Evolutionary conservation across 73 alveolate species (phyloP).

Genomic region (Blepharisma stoltei): DNA sequence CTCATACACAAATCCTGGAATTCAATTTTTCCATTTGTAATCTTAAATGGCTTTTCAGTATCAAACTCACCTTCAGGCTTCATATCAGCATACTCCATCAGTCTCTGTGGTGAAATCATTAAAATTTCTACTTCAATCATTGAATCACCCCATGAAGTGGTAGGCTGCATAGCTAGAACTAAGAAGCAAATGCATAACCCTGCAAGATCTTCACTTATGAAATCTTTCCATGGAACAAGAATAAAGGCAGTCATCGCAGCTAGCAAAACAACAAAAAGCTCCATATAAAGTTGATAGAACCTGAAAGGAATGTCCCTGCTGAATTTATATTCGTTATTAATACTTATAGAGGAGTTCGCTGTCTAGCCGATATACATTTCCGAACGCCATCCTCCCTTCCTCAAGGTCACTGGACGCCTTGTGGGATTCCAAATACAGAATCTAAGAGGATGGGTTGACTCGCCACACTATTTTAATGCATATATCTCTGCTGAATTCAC

Average conservation of each 20-base stretch:
- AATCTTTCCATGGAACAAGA: background rate
- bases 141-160: background rate
- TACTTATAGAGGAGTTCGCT: no score
- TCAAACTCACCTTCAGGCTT: slow-evolving; percentile 3
- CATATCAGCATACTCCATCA: slow-evolving; percentile 1
- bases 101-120: slow-evolving; percentile 28
- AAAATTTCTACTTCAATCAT: background rate
- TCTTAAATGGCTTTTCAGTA: background rate
- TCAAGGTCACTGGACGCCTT: no score
- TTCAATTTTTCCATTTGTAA: slow-evolving; percentile 23
- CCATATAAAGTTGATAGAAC: background rate
- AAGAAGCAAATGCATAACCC: slow-evolving; percentile 1
- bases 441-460: no score
- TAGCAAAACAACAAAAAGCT: background rate
- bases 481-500: background rate
- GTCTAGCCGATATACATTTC: no score
- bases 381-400: no score
- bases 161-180: background rate
- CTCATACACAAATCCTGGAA: slow-evolving; percentile 28
- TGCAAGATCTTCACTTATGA: background rate
- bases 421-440: no score
- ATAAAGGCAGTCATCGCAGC: background rate
- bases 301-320: background rate
- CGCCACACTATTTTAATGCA: no score
- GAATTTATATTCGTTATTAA: no score